A percentile compares a stretch with the other conserved stretches of the same genome.
These are phyloP conservation scores for Mortierella sp. DNA, from an alignment of 371 early-diverging fungal species.

Conservation along the genomic window DNA sequence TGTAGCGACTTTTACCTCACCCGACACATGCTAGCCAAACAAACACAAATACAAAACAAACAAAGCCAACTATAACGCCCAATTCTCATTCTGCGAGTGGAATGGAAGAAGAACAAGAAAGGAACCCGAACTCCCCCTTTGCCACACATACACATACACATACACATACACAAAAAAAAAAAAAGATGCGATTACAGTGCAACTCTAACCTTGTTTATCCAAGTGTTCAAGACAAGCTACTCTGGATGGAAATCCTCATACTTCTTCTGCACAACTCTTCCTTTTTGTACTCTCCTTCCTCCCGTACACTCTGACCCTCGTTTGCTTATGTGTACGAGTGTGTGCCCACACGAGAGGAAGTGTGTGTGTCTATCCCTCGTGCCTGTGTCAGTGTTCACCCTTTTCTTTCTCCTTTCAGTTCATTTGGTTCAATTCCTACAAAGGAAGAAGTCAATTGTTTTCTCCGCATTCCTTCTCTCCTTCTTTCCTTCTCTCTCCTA, in stretches of 20 bases:
- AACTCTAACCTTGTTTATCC: slow-evolving; percentile 5
- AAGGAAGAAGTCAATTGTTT: too few species aligned
- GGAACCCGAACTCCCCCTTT: slow-evolving; percentile 8
- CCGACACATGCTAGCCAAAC: background rate
- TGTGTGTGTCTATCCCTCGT: background rate
- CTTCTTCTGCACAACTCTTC: background rate
- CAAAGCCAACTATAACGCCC: background rate
- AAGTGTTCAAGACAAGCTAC: too few species aligned
- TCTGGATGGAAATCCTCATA: too few species aligned
- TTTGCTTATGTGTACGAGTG: background rate
- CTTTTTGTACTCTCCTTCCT: background rate
- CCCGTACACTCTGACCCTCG: background rate
- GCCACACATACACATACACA: background rate
- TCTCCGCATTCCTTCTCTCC: background rate
- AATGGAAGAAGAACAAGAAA: background rate
- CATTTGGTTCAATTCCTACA: background rate
- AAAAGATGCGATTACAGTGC: background rate
- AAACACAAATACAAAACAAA: background rate
- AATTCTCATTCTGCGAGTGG: background rate
- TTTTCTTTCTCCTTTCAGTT: background rate
- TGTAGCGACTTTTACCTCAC: background rate
- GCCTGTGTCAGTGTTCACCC: background rate
- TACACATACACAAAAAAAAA: background rate
- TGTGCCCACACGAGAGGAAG: background rate
- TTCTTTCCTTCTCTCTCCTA: background rate